Evolutionary conservation across 768 basidiomycete genomes (phyloP).

Genomic region (Gloeopeniophorella convolvens): DNA sequence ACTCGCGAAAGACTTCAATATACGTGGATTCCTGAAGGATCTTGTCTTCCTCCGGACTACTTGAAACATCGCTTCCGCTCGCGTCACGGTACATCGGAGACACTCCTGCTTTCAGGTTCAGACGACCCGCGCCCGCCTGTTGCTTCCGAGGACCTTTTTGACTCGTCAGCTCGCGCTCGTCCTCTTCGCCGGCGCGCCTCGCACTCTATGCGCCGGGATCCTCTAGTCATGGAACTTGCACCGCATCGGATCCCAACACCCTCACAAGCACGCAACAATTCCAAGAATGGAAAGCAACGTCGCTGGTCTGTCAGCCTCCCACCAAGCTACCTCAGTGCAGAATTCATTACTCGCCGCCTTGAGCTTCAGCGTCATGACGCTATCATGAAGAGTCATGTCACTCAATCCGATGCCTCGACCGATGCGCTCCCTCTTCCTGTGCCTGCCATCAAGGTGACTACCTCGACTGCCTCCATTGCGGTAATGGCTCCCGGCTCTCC

Average conservation of each 20-base stretch:
- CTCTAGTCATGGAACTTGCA: no score
- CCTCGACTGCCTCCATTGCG: constrained; percentile 26
- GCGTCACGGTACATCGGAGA: not conserved
- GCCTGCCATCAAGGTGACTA: constrained; percentile 32
- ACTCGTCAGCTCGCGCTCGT: constrained; percentile 4
- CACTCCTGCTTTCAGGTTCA: not conserved
- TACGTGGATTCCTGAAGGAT: constrained; percentile 20
- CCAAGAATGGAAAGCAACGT: constrained; percentile 16
- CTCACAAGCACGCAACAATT: no score
- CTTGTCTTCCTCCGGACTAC: constrained; percentile 18
- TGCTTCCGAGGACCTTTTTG: not conserved
- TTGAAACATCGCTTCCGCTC: constrained; percentile 4
- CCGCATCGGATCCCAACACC: no score
- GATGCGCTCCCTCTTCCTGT: constrained; percentile 16
- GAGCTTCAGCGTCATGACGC: constrained; percentile 11
- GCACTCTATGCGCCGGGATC: no score
- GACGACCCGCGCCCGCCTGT: not conserved
- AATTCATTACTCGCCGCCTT: constrained; percentile 10
- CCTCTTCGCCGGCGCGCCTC: constrained; percentile 13
- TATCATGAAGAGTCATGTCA: not conserved
- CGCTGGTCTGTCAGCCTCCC: constrained; percentile 20
- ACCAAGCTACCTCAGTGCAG: constrained; percentile 17
- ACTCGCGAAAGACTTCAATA: constrained; percentile 6
- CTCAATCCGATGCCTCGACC: not conserved
- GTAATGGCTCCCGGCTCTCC: constrained; percentile 25